Conservation (phyloP, 2,329 filamentous ascomycete genomes). For the Apiospora phragmitis region DNA sequence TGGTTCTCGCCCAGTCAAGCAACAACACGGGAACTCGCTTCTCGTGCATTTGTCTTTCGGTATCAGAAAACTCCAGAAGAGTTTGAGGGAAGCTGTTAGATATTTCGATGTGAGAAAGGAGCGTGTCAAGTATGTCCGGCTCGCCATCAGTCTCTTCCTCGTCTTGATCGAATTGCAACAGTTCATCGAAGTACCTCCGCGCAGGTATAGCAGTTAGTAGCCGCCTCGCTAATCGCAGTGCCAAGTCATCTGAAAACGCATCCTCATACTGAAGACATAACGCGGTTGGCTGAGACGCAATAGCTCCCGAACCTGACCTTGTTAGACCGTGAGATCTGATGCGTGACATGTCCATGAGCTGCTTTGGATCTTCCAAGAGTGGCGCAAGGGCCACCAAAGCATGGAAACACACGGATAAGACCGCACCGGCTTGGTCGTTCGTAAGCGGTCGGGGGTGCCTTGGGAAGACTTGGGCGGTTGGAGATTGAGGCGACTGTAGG, state of each 20-base stretch:
- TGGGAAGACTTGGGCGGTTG: constrained; percentile 38
- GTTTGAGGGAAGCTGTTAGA: constrained; percentile 46
- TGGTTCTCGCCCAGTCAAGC: constrained; percentile 71
- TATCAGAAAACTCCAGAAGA: constrained; percentile 48
- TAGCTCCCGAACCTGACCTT: constrained; percentile 46
- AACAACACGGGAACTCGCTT: constrained; percentile 56
- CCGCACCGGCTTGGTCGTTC: constrained; percentile 50
- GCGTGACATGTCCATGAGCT: constrained; percentile 60
- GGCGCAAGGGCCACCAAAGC: constrained; percentile 61
- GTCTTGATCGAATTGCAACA: constrained; percentile 38
- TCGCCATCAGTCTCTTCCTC: constrained; percentile 32
- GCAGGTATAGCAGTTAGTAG: constrained; percentile 58
- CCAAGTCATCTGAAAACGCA: constrained; percentile 61
- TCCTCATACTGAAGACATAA: constrained; percentile 64
- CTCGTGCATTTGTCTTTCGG: constrained; percentile 57
- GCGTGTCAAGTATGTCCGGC: constrained; percentile 46
- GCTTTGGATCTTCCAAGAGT: constrained; percentile 45
- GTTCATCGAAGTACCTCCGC: constrained; percentile 50
- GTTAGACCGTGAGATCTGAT: constrained; percentile 56
- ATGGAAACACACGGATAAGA: constrained; percentile 63
- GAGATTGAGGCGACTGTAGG: constrained; percentile 41
- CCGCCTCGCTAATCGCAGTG: constrained; percentile 58
- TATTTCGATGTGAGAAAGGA: constrained; percentile 56
- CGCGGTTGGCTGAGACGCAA: constrained; percentile 46
- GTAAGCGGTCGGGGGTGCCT: constrained; percentile 39